Base-by-base conservation (phyloP, 2,329 filamentous ascomycete species). In the Passalora sequoiae region DNA sequence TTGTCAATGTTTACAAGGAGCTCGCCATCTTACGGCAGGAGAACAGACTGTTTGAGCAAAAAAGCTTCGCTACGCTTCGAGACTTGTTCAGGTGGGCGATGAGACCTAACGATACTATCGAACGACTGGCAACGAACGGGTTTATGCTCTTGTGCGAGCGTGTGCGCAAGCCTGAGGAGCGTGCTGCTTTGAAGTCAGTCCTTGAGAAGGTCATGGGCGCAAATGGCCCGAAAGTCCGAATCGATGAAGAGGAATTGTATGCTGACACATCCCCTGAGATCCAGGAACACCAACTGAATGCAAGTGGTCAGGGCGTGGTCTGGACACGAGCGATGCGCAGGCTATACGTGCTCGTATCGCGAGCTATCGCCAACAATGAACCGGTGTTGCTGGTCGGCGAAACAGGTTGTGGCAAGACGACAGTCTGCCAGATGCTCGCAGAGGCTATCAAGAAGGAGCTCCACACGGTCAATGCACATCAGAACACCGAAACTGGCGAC, bases 331-430 rank as follows among this genome's bases (percentile, higher is more conserved):
- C 91, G 0, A 98, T 98, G 91, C 82, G 88, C 12, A 78, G 92
- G 39, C 73, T 98, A 0, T 97, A 91, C 60, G 80, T 94, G 5
- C 74, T 99, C 9, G 88, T 98, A n/a, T 81, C 84, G 4, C 78
- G 86, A 56, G 92, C 92, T 1, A 72, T 98, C 46, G 77, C 78
- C 19, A 92, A 96, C 60, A 89, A 94, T 49, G 92, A 99, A 63
- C 92, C 92, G 1, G 87, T 98, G 3, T 74, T 99, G 15, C 74
- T 99, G 4, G 88, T 99, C 9, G 92, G 92, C 49, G 94, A 98
- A 63, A 99, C 92, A 13, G 92, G 92, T 4, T 97, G 91, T 60
- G 92, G 94, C 48, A 99, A 99, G 69, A 99, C 92, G 0, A 96
- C 91, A 2, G 86, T 98, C 5, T 94, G 88, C 55, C 92, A 99